Evolutionary conservation across 1,284 basidiomycete genomes (phyloP).

Genomic region (Ustilago curta): DNA sequence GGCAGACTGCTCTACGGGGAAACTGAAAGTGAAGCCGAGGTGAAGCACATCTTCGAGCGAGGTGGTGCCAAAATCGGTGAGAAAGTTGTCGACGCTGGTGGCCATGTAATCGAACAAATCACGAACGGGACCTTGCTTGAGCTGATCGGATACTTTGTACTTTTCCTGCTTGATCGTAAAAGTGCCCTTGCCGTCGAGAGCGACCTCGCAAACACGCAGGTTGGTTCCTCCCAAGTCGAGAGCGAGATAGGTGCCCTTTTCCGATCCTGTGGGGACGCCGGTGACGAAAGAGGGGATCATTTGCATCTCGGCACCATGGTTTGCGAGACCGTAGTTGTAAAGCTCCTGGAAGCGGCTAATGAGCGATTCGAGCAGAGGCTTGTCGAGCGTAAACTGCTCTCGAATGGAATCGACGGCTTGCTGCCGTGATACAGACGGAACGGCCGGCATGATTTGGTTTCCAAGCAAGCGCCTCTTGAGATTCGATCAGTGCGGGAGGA

Average conservation of each 20-base stretch:
- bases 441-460: no score
- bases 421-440: conserved; percentile 42
- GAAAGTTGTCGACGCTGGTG: conserved; percentile 91
- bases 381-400: conserved; percentile 52
- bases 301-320: conserved; percentile 63
- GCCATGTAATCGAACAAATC: conserved; percentile 82
- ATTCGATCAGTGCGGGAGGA: not conserved
- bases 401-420: conserved; percentile 46
- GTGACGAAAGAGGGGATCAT: conserved; percentile 67
- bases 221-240: conserved; percentile 67
- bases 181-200: conserved; percentile 85
- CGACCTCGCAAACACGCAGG: conserved; percentile 88
- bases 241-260: conserved; percentile 65
- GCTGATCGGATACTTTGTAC: conserved; percentile 64
- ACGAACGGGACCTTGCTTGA: conserved; percentile 59
- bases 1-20: conserved; percentile 93
- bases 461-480: no score
- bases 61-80: conserved; percentile 77
- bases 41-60: conserved; percentile 61
- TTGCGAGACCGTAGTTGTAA: conserved; percentile 55
- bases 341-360: conserved; percentile 56
- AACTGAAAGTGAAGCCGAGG: conserved; percentile 81
- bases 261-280: conserved; percentile 60
- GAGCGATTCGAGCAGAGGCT: conserved; percentile 48
- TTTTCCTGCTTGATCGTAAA: conserved; percentile 78